A percentile compares a stretch with the other conserved stretches of the same genome.
These are phyloP conservation scores for Hysterium pulicare DNA, from an alignment of 2,329 filamentous ascomycete genomes.

Conservation along the genomic window DNA sequence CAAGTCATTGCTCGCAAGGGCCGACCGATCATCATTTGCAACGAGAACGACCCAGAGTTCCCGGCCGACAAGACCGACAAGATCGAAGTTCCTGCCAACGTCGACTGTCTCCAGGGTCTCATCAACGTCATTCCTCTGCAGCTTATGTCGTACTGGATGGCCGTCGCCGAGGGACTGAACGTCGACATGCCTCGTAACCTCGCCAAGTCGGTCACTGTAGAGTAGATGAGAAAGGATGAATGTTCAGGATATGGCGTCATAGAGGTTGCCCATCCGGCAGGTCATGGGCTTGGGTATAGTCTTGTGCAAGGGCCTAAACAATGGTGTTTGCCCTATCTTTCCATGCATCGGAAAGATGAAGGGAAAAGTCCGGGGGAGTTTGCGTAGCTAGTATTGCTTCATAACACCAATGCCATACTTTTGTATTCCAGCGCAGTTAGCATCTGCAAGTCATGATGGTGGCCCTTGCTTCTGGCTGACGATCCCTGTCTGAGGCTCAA, in stretches of 20 bases:
- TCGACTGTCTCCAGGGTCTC: slow-evolving; percentile 92
- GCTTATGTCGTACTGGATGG: slow-evolving; percentile 98
- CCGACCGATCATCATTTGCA: slow-evolving; percentile 98
- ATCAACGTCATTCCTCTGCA: slow-evolving; percentile 97
- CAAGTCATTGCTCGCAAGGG: slow-evolving; percentile 96
- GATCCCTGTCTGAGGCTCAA: background rate
- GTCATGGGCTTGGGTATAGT: background rate
- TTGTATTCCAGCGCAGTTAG: background rate
- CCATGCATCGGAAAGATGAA: slow-evolving; percentile 1
- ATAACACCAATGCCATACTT: background rate
- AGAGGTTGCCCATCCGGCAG: slow-evolving; percentile 17
- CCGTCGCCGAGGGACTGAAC: slow-evolving; percentile 91
- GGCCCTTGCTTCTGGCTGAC: background rate
- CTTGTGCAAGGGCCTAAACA: slow-evolving; percentile 1
- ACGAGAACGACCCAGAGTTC: slow-evolving; percentile 85
- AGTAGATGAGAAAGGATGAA: slow-evolving; percentile 56
- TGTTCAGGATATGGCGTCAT: slow-evolving; percentile 19
- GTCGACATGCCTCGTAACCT: slow-evolving; percentile 98
- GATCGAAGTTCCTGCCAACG: slow-evolving; percentile 95
- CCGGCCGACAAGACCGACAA: slow-evolving; percentile 83
- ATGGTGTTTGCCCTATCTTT: background rate
- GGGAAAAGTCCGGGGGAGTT: background rate
- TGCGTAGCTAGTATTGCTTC: slow-evolving; percentile 3
- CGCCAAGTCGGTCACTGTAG: slow-evolving; percentile 98
- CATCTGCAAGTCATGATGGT: too few species aligned